Conservation (phyloP, 768 basidiomycete genomes). For the Pleurotus tuber-regium region DNA sequence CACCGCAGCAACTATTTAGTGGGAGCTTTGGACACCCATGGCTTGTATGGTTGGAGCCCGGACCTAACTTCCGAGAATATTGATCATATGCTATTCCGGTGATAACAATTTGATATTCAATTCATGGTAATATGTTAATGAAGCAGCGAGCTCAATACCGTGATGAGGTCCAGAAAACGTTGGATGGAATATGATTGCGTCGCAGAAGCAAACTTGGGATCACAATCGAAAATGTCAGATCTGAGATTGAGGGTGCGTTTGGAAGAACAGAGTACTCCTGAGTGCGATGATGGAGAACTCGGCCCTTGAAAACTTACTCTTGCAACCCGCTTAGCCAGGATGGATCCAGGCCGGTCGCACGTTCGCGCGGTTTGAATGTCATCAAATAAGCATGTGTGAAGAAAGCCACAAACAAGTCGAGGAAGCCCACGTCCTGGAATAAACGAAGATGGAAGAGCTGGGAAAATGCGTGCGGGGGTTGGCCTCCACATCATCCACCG, state of each 20-base stretch:
- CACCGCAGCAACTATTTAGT: too few species aligned
- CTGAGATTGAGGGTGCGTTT: constrained; percentile 8
- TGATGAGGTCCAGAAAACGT: too few species aligned
- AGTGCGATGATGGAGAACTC: background rate
- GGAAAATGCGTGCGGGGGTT: background rate
- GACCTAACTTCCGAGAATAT: constrained; percentile 5
- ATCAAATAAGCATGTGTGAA: constrained; percentile 8
- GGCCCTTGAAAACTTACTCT: constrained; percentile 7
- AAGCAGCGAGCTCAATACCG: too few species aligned
- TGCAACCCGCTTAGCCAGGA: background rate
- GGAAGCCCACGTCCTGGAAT: background rate
- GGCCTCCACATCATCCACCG: too few species aligned
- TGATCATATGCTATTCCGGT: too few species aligned
- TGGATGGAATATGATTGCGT: too few species aligned
- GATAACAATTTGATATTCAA: too few species aligned
- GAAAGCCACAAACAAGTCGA: background rate
- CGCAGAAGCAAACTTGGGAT: too few species aligned
- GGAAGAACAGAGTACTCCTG: background rate
- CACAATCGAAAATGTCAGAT: background rate
- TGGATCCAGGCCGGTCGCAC: background rate
- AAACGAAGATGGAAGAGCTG: background rate
- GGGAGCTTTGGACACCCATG: too few species aligned
- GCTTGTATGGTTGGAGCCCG: too few species aligned
- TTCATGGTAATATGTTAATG: too few species aligned
- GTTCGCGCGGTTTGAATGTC: constrained; percentile 10